phyloP scores from a whole-genome alignment of 441 rosid species.

The Aquilaria agallochum region DNA sequence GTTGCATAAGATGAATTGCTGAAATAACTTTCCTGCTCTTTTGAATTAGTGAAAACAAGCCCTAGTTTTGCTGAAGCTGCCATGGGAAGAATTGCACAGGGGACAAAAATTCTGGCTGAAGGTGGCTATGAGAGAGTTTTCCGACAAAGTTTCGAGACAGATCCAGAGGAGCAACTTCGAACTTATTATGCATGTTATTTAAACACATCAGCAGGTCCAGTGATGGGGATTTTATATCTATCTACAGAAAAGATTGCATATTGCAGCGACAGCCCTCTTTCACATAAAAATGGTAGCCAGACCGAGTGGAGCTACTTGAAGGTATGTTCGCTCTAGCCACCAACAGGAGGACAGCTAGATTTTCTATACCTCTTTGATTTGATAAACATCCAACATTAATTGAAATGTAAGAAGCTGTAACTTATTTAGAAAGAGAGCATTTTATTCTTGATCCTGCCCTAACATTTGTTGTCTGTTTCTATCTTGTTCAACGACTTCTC shows the following conservation, averaged over 20 bases:
- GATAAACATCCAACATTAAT: not conserved
- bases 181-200: slow-evolving; percentile 74
- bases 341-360: not conserved
- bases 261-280: slow-evolving; percentile 86
- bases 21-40: not conserved
- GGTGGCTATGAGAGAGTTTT: slow-evolving; percentile 86
- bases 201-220: slow-evolving; percentile 91
- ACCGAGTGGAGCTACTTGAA: slow-evolving; percentile 88
- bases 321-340: slow-evolving; percentile 33
- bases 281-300: slow-evolving; percentile 57
- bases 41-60: slow-evolving; percentile 63
- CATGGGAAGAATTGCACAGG: slow-evolving; percentile 84
- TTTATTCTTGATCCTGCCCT: too few species aligned
- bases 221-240: slow-evolving; percentile 72
- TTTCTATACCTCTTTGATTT: not conserved
- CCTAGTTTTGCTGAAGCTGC: slow-evolving; percentile 95
- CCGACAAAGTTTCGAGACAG: slow-evolving; percentile 68
- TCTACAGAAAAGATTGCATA: slow-evolving; percentile 76
- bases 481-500: slow-evolving; percentile 10
- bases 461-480: slow-evolving; percentile 1
- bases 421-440: too few species aligned
- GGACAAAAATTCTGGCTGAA: slow-evolving; percentile 81
- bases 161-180: slow-evolving; percentile 61
- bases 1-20: not conserved
- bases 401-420: too few species aligned